Conservation (phyloP, 1,284 basidiomycete species). For the Malassezia japonica region DNA sequence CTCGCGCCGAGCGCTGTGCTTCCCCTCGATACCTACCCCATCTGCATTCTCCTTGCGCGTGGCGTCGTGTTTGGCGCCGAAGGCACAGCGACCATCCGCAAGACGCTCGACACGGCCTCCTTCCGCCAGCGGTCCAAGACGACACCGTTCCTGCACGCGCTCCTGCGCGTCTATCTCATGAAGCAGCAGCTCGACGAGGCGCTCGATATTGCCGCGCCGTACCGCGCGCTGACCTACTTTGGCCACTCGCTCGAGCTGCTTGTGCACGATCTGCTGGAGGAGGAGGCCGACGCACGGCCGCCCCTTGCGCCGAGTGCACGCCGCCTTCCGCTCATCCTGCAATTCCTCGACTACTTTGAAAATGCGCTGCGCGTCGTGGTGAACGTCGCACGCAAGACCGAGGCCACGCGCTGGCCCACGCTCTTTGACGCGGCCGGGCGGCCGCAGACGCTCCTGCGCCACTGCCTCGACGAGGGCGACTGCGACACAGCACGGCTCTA, state of each 20-base stretch:
- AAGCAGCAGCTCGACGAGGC: conserved; percentile 51
- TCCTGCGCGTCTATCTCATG: conserved; percentile 71
- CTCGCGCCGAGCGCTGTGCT: conserved; percentile 88
- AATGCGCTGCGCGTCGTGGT: conserved; percentile 84
- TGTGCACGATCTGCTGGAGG: conserved; percentile 83
- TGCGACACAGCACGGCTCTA: conserved; percentile 87
- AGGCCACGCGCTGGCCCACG: conserved; percentile 78
- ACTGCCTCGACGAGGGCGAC: conserved; percentile 64
- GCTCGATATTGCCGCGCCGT: conserved; percentile 74
- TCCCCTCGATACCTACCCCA: conserved; percentile 81
- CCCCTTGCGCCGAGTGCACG: conserved; percentile 22
- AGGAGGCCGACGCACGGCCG: conserved; percentile 56
- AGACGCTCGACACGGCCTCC: conserved; percentile 76
- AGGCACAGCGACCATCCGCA: conserved; percentile 67
- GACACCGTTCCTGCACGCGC: conserved; percentile 85
- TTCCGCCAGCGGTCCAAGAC: conserved; percentile 89
- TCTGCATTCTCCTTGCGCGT: conserved; percentile 95
- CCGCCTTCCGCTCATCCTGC: conserved; percentile 63
- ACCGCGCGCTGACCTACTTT: conserved; percentile 81
- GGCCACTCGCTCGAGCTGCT: conserved; percentile 87
- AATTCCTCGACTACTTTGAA: conserved; percentile 90
- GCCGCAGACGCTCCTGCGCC: conserved; percentile 81
- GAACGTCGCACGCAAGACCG: conserved; percentile 90
- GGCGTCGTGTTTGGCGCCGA: conserved; percentile 96
- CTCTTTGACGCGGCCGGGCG: conserved; percentile 83